phyloP scores from a whole-genome alignment of 306 rosid genomes.

The Cicer arietinum region DNA sequence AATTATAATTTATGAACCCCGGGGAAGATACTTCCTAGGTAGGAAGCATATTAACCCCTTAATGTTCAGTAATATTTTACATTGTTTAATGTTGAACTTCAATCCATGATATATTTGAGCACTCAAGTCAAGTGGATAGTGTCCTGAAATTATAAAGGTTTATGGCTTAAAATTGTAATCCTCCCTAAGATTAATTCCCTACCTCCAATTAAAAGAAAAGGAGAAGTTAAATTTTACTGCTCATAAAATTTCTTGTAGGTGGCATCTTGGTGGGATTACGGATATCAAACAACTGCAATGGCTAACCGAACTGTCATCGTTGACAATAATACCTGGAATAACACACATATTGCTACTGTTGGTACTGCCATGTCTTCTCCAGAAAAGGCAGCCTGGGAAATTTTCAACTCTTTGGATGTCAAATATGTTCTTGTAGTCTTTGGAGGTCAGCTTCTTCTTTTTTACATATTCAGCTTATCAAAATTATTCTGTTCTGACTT shows the following conservation, averaged over 20 bases:
- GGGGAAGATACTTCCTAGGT: not conserved
- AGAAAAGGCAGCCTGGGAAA: slow-evolving; percentile 99
- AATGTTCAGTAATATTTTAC: slow-evolving; percentile 1
- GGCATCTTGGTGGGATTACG: slow-evolving; percentile 99
- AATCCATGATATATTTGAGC: not conserved
- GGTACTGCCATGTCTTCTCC: slow-evolving; percentile 99
- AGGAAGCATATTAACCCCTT: not conserved
- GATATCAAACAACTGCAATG: slow-evolving; percentile 99
- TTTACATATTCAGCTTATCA: slow-evolving; percentile 33
- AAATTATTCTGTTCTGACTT: slow-evolving; percentile 43
- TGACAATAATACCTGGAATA: slow-evolving; percentile 99
- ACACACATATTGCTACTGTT: slow-evolving; percentile 98
- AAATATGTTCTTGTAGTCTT: slow-evolving; percentile 99
- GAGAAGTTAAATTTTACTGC: slow-evolving; percentile 35
- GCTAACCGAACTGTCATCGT: slow-evolving; percentile 99
- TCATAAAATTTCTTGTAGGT: slow-evolving; percentile 63
- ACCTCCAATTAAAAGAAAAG: slow-evolving; percentile 6
- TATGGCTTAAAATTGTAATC: slow-evolving; percentile 1
- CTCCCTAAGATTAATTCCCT: slow-evolving; percentile 4
- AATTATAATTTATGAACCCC: slow-evolving; percentile 28
- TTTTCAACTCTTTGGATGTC: slow-evolving; percentile 92
- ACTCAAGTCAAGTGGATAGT: slow-evolving; percentile 1
- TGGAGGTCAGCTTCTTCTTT: slow-evolving; percentile 81
- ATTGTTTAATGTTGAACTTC: slow-evolving; percentile 9
- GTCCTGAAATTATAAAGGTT: slow-evolving; percentile 6